These are phyloP conservation scores for Russula sp. DNA, from an alignment of 768 basidiomycete species.

Conservation along the genomic window DNA sequence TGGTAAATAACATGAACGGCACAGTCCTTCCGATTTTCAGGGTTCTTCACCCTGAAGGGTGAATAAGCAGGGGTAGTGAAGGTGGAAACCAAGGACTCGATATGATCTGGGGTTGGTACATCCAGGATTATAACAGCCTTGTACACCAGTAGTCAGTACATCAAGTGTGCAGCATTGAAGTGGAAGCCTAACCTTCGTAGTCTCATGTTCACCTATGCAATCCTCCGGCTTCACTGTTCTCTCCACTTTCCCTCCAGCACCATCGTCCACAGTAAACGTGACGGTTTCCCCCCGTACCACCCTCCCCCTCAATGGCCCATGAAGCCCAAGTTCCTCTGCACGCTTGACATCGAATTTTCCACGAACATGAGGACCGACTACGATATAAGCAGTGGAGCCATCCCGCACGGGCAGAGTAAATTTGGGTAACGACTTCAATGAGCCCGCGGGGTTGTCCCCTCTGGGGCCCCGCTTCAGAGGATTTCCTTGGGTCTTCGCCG, in stretches of 20 bases:
- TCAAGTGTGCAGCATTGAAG: not conserved
- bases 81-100: constrained; percentile 41
- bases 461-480: not conserved
- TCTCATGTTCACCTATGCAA: constrained; percentile 45
- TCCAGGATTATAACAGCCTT: constrained; percentile 66
- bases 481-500: not conserved
- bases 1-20: constrained; percentile 57
- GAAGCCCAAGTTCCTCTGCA: constrained; percentile 58
- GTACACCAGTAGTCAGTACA: not conserved
- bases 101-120: constrained; percentile 54
- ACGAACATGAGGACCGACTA: constrained; percentile 37
- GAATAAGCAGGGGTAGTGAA: constrained; percentile 43
- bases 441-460: constrained; percentile 8
- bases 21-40: constrained; percentile 36
- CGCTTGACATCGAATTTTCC: constrained; percentile 68
- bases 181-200: constrained; percentile 35
- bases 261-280: constrained; percentile 44
- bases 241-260: constrained; percentile 35
- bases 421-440: constrained; percentile 6
- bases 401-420: constrained; percentile 7
- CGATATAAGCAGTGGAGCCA: constrained; percentile 31
- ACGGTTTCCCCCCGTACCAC: constrained; percentile 62
- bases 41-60: constrained; percentile 38
- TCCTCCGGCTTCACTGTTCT: constrained; percentile 55
- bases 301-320: constrained; percentile 49